Evolutionary conservation across 2,329 filamentous ascomycete species (phyloP).

Genomic region (Pyrenophora seminiperda): DNA sequence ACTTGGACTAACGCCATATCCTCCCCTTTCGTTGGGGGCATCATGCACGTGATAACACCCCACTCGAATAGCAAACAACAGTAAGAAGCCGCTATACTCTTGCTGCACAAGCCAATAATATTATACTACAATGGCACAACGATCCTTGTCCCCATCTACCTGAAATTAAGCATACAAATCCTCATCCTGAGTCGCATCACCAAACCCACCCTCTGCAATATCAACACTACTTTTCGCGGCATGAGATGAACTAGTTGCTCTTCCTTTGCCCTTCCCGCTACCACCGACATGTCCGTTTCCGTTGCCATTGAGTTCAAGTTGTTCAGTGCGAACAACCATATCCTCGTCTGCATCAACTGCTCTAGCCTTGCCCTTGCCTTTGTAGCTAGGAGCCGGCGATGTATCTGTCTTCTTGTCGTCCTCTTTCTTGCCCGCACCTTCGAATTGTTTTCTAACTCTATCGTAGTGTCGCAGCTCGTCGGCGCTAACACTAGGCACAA

Average conservation of each 20-base stretch:
- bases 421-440: constrained; percentile 62
- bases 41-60: no score
- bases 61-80: no score
- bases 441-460: constrained; percentile 79
- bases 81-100: no score
- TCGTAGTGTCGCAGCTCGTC: constrained; percentile 94
- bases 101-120: no score
- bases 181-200: constrained; percentile 48
- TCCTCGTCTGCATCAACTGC: constrained; percentile 43
- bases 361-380: constrained; percentile 40
- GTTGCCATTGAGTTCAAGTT: constrained; percentile 40
- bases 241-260: constrained; percentile 42
- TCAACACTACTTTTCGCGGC: constrained; percentile 41
- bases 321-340: constrained; percentile 51
- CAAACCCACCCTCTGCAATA: constrained; percentile 47
- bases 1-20: no score
- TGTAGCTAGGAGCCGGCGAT: constrained; percentile 7
- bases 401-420: constrained; percentile 49
- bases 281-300: constrained; percentile 7
- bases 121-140: not conserved
- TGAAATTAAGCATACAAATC: constrained; percentile 49
- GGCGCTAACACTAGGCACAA: constrained; percentile 91
- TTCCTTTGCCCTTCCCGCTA: constrained; percentile 41
- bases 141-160: no score
- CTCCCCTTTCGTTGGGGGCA: no score